Evolutionary conservation across 306 rosid genomes (phyloP), one percentile per base, ranked within the genome.

Genomic region (Vigna hirtella): DNA sequence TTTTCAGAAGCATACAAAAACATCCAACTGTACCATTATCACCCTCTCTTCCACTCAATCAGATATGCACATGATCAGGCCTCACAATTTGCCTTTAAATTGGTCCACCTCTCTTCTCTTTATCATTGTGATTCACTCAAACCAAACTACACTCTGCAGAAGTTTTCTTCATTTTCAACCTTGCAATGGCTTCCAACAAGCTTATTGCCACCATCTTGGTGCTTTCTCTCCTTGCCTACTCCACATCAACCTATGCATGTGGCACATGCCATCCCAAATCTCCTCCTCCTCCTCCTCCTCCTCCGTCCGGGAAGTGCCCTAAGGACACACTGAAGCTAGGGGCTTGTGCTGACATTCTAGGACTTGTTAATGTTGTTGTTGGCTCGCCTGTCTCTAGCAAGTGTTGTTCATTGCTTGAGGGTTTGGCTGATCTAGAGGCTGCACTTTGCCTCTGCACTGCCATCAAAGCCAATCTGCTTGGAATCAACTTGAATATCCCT

Each of bases 391-490:
- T 70, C 20, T 64, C 97, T 0, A 84, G 77, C 81, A 40, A 87
- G 3, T 94, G 97, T 42, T 94, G 98, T 42, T 77, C 92, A 12
- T 59, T 92, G 90, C 74, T 94, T 9, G 4, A 17, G 0, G 98
- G 98, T 15, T 81, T 94, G 87, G 78, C 80, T 2, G 86, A 92
- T 82, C 51, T 83, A 11, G 98, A 94, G 16, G 94, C 80, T 45
- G 94, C 97, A 1, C 45, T 91, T 30, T 94, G 97, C 45, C 90
- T 94, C 1, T 94, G 98, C 80, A 92, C 97, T 16, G 97, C 93
- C 16, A 82, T 92, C 50, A 94, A 92, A 70, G 92, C 89, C 71
- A 94, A 88, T 83, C 92, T 88, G 59, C 87, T 90, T 26, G 98
- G 98, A 1, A 69, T 89, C 72, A 83, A 92, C 87, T 70, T 94